A percentile compares a stretch with the other conserved stretches of the same genome.
Conservation (phyloP, 768 basidiomycete genomes). For the Tricholoma matsutake region DNA sequence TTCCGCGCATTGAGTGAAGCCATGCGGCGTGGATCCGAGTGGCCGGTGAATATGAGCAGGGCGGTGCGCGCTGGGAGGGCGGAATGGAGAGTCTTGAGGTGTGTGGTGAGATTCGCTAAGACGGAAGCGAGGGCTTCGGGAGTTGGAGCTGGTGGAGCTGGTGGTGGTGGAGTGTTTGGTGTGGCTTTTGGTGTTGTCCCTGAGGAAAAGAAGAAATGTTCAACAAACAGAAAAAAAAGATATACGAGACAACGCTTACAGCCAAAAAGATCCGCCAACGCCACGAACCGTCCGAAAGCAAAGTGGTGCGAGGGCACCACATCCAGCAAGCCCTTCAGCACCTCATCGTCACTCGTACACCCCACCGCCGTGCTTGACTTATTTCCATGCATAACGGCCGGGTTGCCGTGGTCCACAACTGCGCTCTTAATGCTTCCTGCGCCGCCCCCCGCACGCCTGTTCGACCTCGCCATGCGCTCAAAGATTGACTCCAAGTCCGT, state of each 20-base stretch:
- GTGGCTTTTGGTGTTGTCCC: slow-evolving; percentile 61
- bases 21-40: slow-evolving; percentile 85
- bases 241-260: slow-evolving; percentile 50
- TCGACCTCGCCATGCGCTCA: slow-evolving; percentile 70
- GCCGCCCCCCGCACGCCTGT: slow-evolving; percentile 31
- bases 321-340: slow-evolving; percentile 65
- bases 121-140: slow-evolving; percentile 31
- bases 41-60: slow-evolving; percentile 82
- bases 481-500: slow-evolving; percentile 86
- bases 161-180: slow-evolving; percentile 32
- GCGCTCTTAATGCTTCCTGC: slow-evolving; percentile 50
- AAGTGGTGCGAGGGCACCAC: slow-evolving; percentile 69
- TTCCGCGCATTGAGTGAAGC: slow-evolving; percentile 67
- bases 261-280: slow-evolving; percentile 73
- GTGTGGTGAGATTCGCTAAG: slow-evolving; percentile 55
- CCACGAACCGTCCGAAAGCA: slow-evolving; percentile 80
- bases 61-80: slow-evolving; percentile 78
- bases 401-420: slow-evolving; percentile 85
- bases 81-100: slow-evolving; percentile 59
- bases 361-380: slow-evolving; percentile 77
- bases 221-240: not conserved
- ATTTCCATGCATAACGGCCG: slow-evolving; percentile 76
- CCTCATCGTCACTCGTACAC: slow-evolving; percentile 76
- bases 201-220: slow-evolving; percentile 20
- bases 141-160: slow-evolving; percentile 28